Evolutionary conservation across 2,329 filamentous ascomycete genomes (phyloP).

Genomic region (Penicillium brevicompactum): DNA sequence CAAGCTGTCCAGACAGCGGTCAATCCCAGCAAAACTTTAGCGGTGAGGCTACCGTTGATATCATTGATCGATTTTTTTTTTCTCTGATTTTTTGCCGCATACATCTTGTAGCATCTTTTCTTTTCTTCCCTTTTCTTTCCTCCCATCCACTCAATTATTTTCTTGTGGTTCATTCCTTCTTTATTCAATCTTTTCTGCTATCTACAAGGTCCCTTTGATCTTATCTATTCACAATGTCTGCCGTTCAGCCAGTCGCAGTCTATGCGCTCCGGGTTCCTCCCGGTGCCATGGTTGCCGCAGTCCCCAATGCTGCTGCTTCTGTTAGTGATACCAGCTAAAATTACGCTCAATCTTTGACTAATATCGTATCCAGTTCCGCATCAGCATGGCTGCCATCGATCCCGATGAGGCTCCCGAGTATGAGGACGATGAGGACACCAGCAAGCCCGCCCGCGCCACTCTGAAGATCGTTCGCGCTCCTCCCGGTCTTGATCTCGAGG

Average conservation of each 20-base stretch:
- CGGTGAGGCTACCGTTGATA: constrained; percentile 12
- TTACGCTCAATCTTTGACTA: constrained; percentile 1
- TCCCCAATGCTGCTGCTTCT: constrained; percentile 77
- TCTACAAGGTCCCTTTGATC: constrained; percentile 1
- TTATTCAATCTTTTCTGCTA: constrained; percentile 20
- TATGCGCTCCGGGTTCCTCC: constrained; percentile 91
- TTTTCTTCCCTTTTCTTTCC: constrained; percentile 17
- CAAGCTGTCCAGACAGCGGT: constrained; percentile 19
- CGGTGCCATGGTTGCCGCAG: constrained; percentile 77
- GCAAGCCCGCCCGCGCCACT: constrained; percentile 73
- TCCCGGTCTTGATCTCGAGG: constrained; percentile 57
- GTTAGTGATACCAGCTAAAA: constrained; percentile 57
- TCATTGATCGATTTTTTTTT: constrained; percentile 20
- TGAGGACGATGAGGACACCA: constrained; percentile 64
- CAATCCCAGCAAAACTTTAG: constrained; percentile 14
- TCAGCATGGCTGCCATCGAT: constrained; percentile 98
- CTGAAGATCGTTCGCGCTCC: constrained; percentile 85
- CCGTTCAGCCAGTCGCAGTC: constrained; percentile 68
- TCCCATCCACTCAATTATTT: constrained; percentile 22
- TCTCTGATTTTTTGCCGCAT: constrained; percentile 12
- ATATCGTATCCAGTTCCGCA: constrained; percentile 70
- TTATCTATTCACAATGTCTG: constrained; percentile 44
- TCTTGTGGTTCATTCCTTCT: constrained; percentile 26
- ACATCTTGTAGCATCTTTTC: constrained; percentile 25
- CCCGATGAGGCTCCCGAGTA: constrained; percentile 74